A percentile compares a stretch with the other conserved stretches of the same genome.
Evolutionary conservation across 768 basidiomycete genomes (phyloP).

Genomic region (Mycena chlorophos): DNA sequence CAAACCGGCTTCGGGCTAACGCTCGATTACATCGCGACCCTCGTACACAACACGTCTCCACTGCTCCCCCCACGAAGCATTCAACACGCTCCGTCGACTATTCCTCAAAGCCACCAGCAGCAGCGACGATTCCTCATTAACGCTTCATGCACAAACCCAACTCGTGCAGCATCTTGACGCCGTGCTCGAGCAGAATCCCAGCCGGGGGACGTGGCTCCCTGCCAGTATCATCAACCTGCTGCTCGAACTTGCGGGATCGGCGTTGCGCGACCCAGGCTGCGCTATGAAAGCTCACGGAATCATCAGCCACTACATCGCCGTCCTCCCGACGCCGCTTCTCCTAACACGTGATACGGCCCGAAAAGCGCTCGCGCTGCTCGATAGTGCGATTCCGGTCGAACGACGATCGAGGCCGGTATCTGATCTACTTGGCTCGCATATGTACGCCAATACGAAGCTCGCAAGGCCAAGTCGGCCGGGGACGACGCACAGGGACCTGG

Average conservation of each 20-base stretch:
- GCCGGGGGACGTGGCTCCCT: constrained; percentile 28
- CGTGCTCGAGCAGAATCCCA: constrained; percentile 28
- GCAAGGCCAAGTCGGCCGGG: constrained; percentile 13
- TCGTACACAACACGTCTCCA: constrained; percentile 21
- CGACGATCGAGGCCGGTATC: constrained; percentile 17
- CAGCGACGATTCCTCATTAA: constrained; percentile 14
- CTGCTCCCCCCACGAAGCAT: constrained; percentile 36
- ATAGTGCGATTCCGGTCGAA: constrained; percentile 22
- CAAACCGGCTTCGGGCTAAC: constrained; percentile 34
- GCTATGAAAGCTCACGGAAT: constrained; percentile 31
- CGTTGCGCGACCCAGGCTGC: constrained; percentile 29
- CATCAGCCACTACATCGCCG: constrained; percentile 28
- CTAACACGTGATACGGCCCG: constrained; percentile 27
- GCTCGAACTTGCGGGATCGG: constrained; percentile 28
- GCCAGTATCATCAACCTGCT: constrained; percentile 33
- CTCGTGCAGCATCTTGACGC: constrained; percentile 33
- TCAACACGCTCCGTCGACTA: constrained; percentile 39
- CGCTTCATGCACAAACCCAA: constrained; percentile 27
- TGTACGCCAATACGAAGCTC: constrained; percentile 35
- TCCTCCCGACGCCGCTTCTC: constrained; percentile 13
- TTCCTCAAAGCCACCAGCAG: constrained; percentile 33
- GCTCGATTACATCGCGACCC: constrained; percentile 30
- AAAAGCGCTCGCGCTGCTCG: constrained; percentile 27
- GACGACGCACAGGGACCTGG: constrained; percentile 2
- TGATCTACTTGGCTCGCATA: constrained; percentile 35